Percentiles rank a stretch among this genome's conserved stretches.
Evolutionary conservation across 2,329 filamentous ascomycete genomes (phyloP).

Genomic region (Hymenoscyphus linearis): DNA sequence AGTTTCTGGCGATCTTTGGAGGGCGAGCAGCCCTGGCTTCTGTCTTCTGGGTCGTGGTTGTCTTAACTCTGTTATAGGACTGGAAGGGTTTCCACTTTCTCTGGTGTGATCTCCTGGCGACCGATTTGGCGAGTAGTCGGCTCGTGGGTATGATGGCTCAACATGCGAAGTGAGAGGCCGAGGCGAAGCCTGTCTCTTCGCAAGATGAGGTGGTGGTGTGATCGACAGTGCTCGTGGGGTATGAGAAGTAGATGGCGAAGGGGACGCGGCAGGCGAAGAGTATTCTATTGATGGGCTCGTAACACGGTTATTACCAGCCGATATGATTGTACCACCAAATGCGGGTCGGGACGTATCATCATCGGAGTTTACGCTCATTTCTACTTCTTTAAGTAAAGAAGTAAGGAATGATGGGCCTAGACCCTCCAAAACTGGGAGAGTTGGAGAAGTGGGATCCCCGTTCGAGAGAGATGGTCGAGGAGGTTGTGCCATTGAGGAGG

Average conservation of each 20-base stretch:
- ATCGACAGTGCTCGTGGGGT: slow-evolving; percentile 63
- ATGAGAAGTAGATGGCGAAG: slow-evolving; percentile 57
- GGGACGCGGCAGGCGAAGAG: slow-evolving; percentile 64
- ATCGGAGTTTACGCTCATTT: slow-evolving; percentile 55
- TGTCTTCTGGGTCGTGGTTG: slow-evolving; percentile 30
- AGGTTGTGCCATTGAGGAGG: slow-evolving; percentile 31
- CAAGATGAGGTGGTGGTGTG: slow-evolving; percentile 63
- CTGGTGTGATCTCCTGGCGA: slow-evolving; percentile 36
- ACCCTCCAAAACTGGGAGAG: slow-evolving; percentile 32
- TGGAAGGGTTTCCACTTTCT: slow-evolving; percentile 20
- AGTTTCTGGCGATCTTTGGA: slow-evolving; percentile 41
- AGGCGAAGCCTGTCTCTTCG: slow-evolving; percentile 59
- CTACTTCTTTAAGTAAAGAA: slow-evolving; percentile 82
- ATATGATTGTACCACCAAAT: slow-evolving; percentile 18
- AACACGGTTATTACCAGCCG: slow-evolving; percentile 22
- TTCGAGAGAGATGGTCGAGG: slow-evolving; percentile 17
- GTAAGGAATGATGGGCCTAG: slow-evolving; percentile 71
- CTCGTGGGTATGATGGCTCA: slow-evolving; percentile 67
- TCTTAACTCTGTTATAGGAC: slow-evolving; percentile 26
- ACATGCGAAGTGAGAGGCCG: slow-evolving; percentile 65
- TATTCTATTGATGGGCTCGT: slow-evolving; percentile 36
- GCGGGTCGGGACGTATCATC: slow-evolving; percentile 42
- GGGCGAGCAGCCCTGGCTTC: slow-evolving; percentile 27
- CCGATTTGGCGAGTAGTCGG: slow-evolving; percentile 65
- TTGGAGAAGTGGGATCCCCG: background rate